Conservation (phyloP, 768 basidiomycete genomes). For the Kwoniella dendrophila region DNA sequence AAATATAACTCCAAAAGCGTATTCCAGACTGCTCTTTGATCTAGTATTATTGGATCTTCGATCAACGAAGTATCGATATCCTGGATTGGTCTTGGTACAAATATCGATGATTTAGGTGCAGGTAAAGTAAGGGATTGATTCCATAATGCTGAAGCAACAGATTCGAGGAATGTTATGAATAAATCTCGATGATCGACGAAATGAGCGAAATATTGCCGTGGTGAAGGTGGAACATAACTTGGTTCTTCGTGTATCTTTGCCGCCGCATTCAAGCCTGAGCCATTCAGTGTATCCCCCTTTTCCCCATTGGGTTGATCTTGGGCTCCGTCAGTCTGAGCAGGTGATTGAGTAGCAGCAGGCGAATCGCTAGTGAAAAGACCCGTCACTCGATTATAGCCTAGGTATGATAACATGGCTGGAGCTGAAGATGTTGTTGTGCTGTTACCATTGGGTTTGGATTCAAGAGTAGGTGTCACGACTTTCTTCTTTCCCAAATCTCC, state of each 20-base stretch:
- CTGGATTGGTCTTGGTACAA: slow-evolving; percentile 5
- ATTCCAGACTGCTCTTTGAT: slow-evolving; percentile 90
- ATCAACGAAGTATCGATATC: slow-evolving; percentile 21
- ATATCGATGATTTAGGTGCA: not conserved
- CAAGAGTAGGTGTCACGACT: slow-evolving; percentile 10
- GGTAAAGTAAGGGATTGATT: slow-evolving; percentile 63
- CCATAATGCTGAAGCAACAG: slow-evolving; percentile 78
- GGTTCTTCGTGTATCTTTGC: slow-evolving; percentile 22
- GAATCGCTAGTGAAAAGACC: slow-evolving; percentile 53
- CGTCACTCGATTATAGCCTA: slow-evolving; percentile 69
- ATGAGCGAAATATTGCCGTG: slow-evolving; percentile 85
- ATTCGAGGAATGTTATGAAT: slow-evolving; percentile 85
- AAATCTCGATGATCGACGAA: slow-evolving; percentile 85
- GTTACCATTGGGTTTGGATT: slow-evolving; percentile 33
- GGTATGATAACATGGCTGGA: slow-evolving; percentile 76
- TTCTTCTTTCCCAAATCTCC: slow-evolving; percentile 58
- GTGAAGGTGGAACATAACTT: slow-evolving; percentile 63
- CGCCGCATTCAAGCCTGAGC: not conserved
- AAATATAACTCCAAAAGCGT: slow-evolving; percentile 92
- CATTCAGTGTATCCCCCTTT: slow-evolving; percentile 16
- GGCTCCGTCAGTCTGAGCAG: slow-evolving; percentile 46
- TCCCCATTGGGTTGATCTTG: slow-evolving; percentile 8
- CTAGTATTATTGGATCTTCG: slow-evolving; percentile 49
- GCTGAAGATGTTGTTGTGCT: slow-evolving; percentile 24
- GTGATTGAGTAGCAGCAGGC: slow-evolving; percentile 58